phyloP scores from a whole-genome alignment of 2,329 filamentous ascomycete species.

The Albophoma yamanashiensis region DNA sequence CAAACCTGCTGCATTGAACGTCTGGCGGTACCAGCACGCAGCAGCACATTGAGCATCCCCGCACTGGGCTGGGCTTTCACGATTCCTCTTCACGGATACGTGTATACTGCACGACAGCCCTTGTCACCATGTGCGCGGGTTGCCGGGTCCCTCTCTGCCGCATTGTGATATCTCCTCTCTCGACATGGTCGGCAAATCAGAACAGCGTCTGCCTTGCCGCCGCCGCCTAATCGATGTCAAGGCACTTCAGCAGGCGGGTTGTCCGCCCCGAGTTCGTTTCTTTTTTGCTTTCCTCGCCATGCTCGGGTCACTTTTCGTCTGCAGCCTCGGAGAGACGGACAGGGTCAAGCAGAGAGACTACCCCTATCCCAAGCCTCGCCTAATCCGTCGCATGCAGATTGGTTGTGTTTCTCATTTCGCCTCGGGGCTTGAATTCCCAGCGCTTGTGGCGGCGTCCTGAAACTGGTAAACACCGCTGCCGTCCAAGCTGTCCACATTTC shows the following conservation, averaged over 20 bases:
- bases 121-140: neutral
- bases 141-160: neutral
- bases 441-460: neutral
- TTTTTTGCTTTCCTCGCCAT: neutral
- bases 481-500: neutral
- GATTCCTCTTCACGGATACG: neutral
- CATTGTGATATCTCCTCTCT: neutral
- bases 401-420: constrained; percentile 7
- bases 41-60: neutral
- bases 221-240: neutral
- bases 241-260: neutral
- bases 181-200: neutral
- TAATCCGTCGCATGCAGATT: constrained; percentile 5
- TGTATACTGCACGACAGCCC: neutral
- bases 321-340: neutral
- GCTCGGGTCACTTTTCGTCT: neutral
- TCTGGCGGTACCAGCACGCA: neutral
- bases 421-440: neutral
- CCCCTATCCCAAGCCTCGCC: neutral
- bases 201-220: neutral
- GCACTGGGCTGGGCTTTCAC: neutral
- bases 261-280: neutral
- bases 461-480: neutral
- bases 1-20: neutral
- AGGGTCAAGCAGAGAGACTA: neutral